phyloP scores from a whole-genome alignment of 768 basidiomycete species.

The Suillus fuscotomentosus region DNA sequence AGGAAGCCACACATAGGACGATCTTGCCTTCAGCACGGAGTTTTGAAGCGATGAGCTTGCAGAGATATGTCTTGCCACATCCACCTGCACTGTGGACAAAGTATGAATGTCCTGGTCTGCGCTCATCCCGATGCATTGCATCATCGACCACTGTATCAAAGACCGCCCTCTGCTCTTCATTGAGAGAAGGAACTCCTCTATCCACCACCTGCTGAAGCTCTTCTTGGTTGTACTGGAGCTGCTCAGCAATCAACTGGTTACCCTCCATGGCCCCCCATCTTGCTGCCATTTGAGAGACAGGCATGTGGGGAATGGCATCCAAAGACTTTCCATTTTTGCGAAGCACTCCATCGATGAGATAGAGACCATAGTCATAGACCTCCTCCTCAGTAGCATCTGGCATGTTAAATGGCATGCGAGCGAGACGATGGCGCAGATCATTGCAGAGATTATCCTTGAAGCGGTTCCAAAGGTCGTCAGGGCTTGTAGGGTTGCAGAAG shows the following conservation, averaged over 20 bases:
- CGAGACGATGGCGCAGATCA: no score
- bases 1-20: conserved; percentile 25
- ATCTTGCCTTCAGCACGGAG: no score
- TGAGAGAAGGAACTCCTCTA: conserved; percentile 16
- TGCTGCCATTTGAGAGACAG: conserved; percentile 4
- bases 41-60: no score
- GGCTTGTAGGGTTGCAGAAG: conserved; percentile 31
- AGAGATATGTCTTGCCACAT: no score
- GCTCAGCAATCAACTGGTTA: conserved; percentile 19
- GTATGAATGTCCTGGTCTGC: conserved; percentile 19
- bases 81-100: no score
- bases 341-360: conserved; percentile 7
- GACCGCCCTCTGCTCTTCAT: conserved; percentile 27
- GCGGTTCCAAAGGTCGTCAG: conserved; percentile 34
- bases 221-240: background rate
- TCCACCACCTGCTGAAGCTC: background rate
- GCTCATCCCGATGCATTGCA: conserved; percentile 12
- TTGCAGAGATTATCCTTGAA: conserved; percentile 17
- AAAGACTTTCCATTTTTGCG: background rate
- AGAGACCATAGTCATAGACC: no score
- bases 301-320: conserved; percentile 17
- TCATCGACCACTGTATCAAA: conserved; percentile 29
- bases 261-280: conserved; percentile 17
- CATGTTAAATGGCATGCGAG: no score
- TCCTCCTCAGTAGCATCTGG: no score